phyloP scores from a whole-genome alignment of 1,284 basidiomycete species.

The Rhodotorula sp. region DNA sequence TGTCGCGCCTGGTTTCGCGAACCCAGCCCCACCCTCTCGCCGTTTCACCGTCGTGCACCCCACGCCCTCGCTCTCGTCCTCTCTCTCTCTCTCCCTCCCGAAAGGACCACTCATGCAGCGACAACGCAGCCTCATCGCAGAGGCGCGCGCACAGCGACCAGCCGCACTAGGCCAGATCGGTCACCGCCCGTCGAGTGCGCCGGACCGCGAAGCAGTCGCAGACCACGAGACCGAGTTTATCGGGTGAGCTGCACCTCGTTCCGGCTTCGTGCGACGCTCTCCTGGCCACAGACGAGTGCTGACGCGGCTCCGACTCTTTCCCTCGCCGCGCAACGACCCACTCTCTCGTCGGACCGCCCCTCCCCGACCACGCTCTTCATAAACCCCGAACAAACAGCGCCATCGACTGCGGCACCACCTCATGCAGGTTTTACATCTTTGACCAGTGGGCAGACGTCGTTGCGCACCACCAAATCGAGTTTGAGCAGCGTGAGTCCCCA shows the following conservation, averaged over 20 bases:
- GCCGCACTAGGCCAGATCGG: constrained; percentile 11
- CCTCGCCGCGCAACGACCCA: not conserved
- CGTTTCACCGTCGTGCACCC: no score
- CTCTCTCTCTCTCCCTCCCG: not conserved
- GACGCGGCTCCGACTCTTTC: not conserved
- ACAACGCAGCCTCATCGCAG: constrained; percentile 9
- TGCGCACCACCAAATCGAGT: constrained; percentile 64
- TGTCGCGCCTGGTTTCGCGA: no score
- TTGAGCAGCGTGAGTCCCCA: constrained; percentile 61
- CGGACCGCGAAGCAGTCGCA: constrained; percentile 25
- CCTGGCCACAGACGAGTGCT: not conserved
- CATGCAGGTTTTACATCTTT: constrained; percentile 42
- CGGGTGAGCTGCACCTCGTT: constrained; percentile 19
- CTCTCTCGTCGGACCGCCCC: not conserved
- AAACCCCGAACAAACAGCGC: constrained; percentile 9
- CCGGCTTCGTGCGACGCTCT: not conserved
- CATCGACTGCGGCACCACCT: constrained; percentile 39
- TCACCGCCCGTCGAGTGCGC: constrained; percentile 12
- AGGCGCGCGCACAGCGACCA: not conserved
- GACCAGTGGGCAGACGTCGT: constrained; percentile 82
- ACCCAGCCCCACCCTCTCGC: no score
- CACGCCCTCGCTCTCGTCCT: not conserved
- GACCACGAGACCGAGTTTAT: constrained; percentile 38
- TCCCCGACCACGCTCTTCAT: not conserved
- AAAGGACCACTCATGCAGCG: not conserved